Evolutionary conservation across 257 asterid species (phyloP).

Genomic region (Plantago elongata): DNA sequence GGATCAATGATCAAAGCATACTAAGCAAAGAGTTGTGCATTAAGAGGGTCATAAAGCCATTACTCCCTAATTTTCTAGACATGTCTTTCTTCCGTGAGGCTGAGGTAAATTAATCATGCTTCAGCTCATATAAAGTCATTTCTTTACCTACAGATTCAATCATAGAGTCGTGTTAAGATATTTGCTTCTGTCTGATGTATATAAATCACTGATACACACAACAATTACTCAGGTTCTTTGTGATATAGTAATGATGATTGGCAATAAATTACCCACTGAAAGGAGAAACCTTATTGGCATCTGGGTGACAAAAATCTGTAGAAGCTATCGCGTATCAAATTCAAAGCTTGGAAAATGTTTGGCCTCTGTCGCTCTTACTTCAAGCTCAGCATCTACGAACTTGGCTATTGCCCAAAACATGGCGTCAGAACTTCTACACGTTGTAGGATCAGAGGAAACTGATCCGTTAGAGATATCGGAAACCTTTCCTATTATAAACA

Average conservation of each 20-base stretch:
- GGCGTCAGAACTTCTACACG: conserved; percentile 54
- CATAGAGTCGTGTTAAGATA: too few relatives aligned
- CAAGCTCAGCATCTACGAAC: conserved; percentile 60
- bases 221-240: conserved; percentile 40
- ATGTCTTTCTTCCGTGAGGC: conserved; percentile 60
- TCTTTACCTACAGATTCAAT: not conserved
- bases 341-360: conserved; percentile 58
- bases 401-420: conserved; percentile 46
- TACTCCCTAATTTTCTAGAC: conserved; percentile 47
- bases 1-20: conserved; percentile 38
- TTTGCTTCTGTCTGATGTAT: not conserved
- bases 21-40: conserved; percentile 53
- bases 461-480: conserved; percentile 45
- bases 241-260: conserved; percentile 54
- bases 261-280: conserved; percentile 49
- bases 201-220: not conserved
- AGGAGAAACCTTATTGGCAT: conserved; percentile 51
- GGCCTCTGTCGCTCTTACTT: conserved; percentile 45
- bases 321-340: conserved; percentile 38
- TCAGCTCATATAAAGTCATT: conserved; percentile 5
- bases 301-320: conserved; percentile 51
- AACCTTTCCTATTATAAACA: conserved; percentile 45
- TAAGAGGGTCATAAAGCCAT: conserved; percentile 45
- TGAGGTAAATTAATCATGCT: conserved; percentile 51
- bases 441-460: conserved; percentile 43